These are phyloP conservation scores for Phaeoacremonium minimum DNA, from an alignment of 2,329 filamentous ascomycete species.

Conservation along the genomic window DNA sequence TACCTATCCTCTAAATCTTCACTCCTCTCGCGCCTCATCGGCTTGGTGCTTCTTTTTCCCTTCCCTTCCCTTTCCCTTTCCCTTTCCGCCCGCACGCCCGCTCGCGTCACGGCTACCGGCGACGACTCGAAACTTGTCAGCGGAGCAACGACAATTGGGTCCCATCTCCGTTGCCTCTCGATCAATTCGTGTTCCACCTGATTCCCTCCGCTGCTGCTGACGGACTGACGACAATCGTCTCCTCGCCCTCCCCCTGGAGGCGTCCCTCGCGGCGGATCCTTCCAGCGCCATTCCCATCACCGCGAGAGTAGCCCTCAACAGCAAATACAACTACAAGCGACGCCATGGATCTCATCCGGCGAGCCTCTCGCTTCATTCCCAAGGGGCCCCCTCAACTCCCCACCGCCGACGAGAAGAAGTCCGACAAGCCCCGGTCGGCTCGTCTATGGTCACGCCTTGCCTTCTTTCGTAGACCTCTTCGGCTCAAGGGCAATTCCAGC, in stretches of 20 bases:
- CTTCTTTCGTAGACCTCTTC: conserved; percentile 82
- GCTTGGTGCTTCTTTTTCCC: too few relatives aligned
- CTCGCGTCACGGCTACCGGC: too few relatives aligned
- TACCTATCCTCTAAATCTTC: too few relatives aligned
- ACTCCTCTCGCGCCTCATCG: too few relatives aligned
- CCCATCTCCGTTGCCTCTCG: background rate
- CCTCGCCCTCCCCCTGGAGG: conserved; percentile 3
- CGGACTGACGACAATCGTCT: background rate
- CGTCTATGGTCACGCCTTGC: conserved; percentile 53
- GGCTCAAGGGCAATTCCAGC: conserved; percentile 85
- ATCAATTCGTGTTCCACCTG: background rate
- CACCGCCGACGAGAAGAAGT: conserved; percentile 43
- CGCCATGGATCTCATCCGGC: conserved; percentile 55
- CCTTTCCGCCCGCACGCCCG: too few relatives aligned
- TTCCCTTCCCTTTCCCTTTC: too few relatives aligned
- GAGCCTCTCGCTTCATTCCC: conserved; percentile 47
- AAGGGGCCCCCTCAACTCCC: conserved; percentile 39
- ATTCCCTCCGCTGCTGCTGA: background rate
- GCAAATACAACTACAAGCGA: too few relatives aligned
- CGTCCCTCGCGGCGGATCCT: conserved; percentile 7
- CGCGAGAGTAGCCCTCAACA: too few relatives aligned
- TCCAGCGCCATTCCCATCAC: too few relatives aligned
- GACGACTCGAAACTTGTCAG: too few relatives aligned
- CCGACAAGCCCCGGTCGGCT: conserved; percentile 31
- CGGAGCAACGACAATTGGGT: background rate